A percentile compares a stretch with the other conserved stretches of the same genome.
Conservation (phyloP, 192 early-diverging fungal genomes). For the Coemansia sp. region DNA sequence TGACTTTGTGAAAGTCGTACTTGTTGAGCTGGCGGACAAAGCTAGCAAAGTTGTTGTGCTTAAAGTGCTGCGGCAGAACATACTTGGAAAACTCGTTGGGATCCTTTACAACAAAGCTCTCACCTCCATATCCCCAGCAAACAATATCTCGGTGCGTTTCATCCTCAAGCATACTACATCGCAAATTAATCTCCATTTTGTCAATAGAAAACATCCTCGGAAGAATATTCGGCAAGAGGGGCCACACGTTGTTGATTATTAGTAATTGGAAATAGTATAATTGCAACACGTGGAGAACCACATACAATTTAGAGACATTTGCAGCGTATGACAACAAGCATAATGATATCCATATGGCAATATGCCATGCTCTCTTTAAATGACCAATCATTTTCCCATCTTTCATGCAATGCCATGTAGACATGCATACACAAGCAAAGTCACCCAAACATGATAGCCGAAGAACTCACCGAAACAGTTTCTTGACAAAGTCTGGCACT, state of each 20-base stretch:
- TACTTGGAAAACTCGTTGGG: conserved; percentile 76
- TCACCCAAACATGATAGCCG: background rate
- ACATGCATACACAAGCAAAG: background rate
- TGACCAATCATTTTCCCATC: background rate
- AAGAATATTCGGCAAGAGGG: background rate
- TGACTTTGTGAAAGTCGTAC: conserved; percentile 81
- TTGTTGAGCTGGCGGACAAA: conserved; percentile 89
- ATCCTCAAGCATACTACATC: conserved; percentile 52
- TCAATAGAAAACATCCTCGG: background rate
- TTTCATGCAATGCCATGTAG: background rate
- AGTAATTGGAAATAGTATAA: background rate
- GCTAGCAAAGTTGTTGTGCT: conserved; percentile 90
- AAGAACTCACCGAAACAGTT: conserved; percentile 46
- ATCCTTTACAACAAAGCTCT: conserved; percentile 85
- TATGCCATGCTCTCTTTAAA: background rate
- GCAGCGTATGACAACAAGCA: background rate
- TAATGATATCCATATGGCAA: background rate
- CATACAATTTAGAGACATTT: background rate
- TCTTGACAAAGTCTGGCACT: conserved; percentile 56
- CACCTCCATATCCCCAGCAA: conserved; percentile 78
- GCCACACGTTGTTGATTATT: background rate
- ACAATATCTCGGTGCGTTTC: conserved; percentile 53
- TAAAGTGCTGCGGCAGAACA: conserved; percentile 83
- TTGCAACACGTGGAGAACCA: background rate
- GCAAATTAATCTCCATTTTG: background rate